Evolutionary conservation across 257 asterid species (phyloP).

Genomic region (Rhazya stricta): DNA sequence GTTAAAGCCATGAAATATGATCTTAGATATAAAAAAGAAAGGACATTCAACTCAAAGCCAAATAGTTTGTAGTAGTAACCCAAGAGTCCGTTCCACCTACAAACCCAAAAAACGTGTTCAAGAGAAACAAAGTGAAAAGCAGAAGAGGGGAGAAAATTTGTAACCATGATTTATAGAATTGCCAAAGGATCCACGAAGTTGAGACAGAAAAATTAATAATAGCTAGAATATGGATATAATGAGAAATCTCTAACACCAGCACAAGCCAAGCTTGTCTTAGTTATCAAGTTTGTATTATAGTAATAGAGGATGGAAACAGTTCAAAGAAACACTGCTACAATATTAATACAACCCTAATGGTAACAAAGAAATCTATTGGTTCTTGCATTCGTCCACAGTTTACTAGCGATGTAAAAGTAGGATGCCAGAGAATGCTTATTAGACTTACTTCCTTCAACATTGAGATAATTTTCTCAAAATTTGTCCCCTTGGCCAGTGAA

Average conservation of each 20-base stretch:
- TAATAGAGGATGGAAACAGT: neutral
- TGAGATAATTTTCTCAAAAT: conserved; percentile 55
- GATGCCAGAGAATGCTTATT: neutral
- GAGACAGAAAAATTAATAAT: neutral
- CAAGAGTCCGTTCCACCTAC: neutral
- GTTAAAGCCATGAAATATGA: conserved; percentile 12
- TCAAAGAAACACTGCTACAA: neutral
- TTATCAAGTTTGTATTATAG: neutral
- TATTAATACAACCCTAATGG: neutral
- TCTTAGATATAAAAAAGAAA: conserved; percentile 1
- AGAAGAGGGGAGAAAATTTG: neutral
- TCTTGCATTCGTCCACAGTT: neutral
- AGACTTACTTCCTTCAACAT: conserved; percentile 79
- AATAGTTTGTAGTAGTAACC: neutral
- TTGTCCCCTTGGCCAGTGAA: conserved; percentile 63
- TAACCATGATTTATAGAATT: neutral
- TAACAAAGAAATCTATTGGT: neutral
- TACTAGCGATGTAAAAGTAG: neutral
- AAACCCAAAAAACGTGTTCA: neutral
- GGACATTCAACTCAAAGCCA: conserved; percentile 1
- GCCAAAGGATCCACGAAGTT: neutral
- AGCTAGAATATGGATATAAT: too few species aligned
- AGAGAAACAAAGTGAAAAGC: neutral
- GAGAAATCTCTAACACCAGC: neutral
- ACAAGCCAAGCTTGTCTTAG: neutral